phyloP scores from a whole-genome alignment of 192 early-diverging fungal genomes.

The Neocallimastix lanati region DNA sequence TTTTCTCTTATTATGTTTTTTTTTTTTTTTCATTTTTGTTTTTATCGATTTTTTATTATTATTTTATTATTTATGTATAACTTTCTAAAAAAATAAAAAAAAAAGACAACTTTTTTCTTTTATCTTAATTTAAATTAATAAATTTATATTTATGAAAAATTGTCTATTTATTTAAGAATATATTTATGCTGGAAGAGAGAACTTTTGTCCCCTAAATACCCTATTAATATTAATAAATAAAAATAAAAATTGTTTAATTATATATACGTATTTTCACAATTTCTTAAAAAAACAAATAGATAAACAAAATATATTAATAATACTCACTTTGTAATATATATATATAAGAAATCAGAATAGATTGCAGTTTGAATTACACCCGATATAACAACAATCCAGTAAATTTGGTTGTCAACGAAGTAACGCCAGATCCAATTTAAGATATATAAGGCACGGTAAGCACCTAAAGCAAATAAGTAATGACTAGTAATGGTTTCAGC shows the following conservation, averaged over 20 bases:
- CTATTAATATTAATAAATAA: too few relatives aligned
- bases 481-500: conserved; percentile 99
- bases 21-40: too few relatives aligned
- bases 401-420: conserved; percentile 46
- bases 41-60: too few relatives aligned
- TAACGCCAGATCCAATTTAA: conserved; percentile 94
- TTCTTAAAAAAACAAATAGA: too few relatives aligned
- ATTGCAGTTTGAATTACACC: conserved; percentile 86
- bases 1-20: too few relatives aligned
- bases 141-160: neutral
- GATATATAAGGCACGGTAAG: conserved; percentile 71
- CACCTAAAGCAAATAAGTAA: conserved; percentile 93
- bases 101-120: neutral
- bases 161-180: neutral
- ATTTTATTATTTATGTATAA: too few relatives aligned
- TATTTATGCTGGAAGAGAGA: neutral
- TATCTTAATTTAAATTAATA: neutral
- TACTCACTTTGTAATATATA: conserved; percentile 58
- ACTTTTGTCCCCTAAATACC: neutral
- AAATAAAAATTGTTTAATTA: too few relatives aligned
- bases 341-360: conserved; percentile 95
- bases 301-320: too few relatives aligned
- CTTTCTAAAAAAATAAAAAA: neutral
- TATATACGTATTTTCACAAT: too few relatives aligned
- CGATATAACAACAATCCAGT: conserved; percentile 74